Base-by-base conservation (phyloP, 257 asterid species). In the Verbascum thapsus region DNA sequence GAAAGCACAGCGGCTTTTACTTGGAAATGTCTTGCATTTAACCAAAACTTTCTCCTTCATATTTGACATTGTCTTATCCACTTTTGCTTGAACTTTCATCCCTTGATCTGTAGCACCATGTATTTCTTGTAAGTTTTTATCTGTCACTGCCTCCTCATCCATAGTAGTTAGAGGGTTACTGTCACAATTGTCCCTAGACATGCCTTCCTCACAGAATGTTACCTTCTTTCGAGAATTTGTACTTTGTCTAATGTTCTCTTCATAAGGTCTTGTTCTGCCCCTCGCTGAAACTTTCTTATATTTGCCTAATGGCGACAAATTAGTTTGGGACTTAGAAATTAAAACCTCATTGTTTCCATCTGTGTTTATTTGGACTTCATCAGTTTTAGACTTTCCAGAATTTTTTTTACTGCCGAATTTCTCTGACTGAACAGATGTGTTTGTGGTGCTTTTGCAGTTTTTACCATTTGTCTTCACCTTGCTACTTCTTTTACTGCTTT, bases 1-100 rank as follows among this genome's bases (percentile, higher is more conserved):
- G 71, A 92, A 92, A 57, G 88, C 85, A 67, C 99, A 92, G 18
- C 11, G 52, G 53, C 70, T 37, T 42, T 58, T 61, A 22, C 52
- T 63, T 16, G 74, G 45, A 57, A 63, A 45, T 30, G 75, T 69
- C 53, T 57, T 79, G 73, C 85, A 77, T 67, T 72, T 85, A 11
- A 8, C 74, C 65, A 74, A 43, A 65, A 73, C 67, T 26, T 69
- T 47, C 43, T 61, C 53, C 44, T 50, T 65, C 39, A 37, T 58
- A 52, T 72, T 62, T 40, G 74, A 53, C 53, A 53, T 12, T 43
- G 66, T 55, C 54, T 75, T 58, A 56, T 65, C 72, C 43, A 11
- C 40, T 58, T 73, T 75, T 45, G 65, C 65, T 47, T 81, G 68
- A 43, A 69, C 15, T 63, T 72, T 50, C 56, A 43, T 30, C 48